These are phyloP conservation scores for Microcyclospora tardicrescens DNA, from an alignment of 2,329 filamentous ascomycete species.

Conservation along the genomic window DNA sequence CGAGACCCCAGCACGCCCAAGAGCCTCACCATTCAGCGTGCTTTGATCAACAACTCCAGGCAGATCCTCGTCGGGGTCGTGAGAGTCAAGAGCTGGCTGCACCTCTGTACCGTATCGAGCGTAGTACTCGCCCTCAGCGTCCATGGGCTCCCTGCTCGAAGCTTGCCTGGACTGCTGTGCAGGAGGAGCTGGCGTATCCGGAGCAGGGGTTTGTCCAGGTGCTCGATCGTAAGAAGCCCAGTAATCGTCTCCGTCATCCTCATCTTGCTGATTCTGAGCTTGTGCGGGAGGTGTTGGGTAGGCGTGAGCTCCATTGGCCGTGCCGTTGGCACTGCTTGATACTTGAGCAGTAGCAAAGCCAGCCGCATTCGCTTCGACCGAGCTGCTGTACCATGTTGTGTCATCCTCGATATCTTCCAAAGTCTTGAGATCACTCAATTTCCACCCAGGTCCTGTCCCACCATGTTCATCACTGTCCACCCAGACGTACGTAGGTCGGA, in stretches of 20 bases:
- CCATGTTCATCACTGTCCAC: constrained; percentile 52
- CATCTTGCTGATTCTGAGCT: constrained; percentile 32
- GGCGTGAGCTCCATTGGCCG: constrained; percentile 11
- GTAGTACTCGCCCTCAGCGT: constrained; percentile 41
- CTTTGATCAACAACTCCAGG: constrained; percentile 33
- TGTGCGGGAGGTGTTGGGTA: constrained; percentile 6
- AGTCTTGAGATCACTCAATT: constrained; percentile 56
- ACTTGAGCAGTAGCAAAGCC: constrained; percentile 2
- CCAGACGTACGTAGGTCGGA: constrained; percentile 57
- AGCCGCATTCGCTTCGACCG: constrained; percentile 46
- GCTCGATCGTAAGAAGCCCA: constrained; percentile 69
- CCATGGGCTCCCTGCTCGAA: constrained; percentile 21
- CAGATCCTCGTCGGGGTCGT: constrained; percentile 63
- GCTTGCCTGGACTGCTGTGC: constrained; percentile 9
- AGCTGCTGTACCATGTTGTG: constrained; percentile 42
- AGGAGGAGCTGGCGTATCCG: constrained; percentile 50
- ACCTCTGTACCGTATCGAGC: constrained; percentile 61
- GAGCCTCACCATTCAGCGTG: constrained; percentile 41
- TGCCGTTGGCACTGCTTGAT: constrained; percentile 7
- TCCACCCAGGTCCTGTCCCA: constrained; percentile 48
- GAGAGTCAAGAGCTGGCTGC: constrained; percentile 66
- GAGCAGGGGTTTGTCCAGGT: constrained; percentile 50
- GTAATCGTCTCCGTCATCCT: constrained; percentile 64
- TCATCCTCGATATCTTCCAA: constrained; percentile 44
- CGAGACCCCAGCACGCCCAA: constrained; percentile 16